Evolutionary conservation across 345 rosid species (phyloP).

Genomic region (Corymbia maculata): DNA sequence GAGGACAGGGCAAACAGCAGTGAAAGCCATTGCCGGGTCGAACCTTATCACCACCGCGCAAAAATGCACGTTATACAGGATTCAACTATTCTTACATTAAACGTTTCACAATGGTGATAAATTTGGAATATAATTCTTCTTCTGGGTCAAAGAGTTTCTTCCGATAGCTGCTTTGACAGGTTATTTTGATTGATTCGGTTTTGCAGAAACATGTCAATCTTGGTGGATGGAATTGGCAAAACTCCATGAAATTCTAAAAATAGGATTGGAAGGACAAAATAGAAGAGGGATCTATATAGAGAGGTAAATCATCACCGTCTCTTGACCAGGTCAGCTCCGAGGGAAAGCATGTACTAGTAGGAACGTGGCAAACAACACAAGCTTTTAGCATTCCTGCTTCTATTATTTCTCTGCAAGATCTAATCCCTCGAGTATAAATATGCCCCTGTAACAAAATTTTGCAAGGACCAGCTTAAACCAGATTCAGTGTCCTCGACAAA

Average conservation of each 20-base stretch:
- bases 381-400: neutral
- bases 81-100: neutral
- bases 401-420: neutral
- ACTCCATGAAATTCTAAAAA: neutral
- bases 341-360: neutral
- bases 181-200: neutral
- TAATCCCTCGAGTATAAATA: neutral
- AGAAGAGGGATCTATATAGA: neutral
- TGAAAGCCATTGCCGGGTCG: neutral
- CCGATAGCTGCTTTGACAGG: neutral
- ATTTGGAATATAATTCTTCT: neutral
- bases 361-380: neutral
- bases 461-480: neutral
- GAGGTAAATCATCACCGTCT: neutral
- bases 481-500: neutral
- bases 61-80: neutral
- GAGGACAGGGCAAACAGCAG: conserved; percentile 1
- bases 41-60: neutral
- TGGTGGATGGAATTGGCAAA: neutral
- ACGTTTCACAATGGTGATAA: neutral
- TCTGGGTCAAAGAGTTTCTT: neutral
- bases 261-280: neutral
- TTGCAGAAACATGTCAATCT: neutral
- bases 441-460: neutral
- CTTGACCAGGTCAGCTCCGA: conserved; percentile 3